Percentiles rank a stretch among this genome's conserved stretches.
phyloP scores from a whole-genome alignment of 148 eudicot genomes.

The Heliamphora exappendiculata region DNA sequence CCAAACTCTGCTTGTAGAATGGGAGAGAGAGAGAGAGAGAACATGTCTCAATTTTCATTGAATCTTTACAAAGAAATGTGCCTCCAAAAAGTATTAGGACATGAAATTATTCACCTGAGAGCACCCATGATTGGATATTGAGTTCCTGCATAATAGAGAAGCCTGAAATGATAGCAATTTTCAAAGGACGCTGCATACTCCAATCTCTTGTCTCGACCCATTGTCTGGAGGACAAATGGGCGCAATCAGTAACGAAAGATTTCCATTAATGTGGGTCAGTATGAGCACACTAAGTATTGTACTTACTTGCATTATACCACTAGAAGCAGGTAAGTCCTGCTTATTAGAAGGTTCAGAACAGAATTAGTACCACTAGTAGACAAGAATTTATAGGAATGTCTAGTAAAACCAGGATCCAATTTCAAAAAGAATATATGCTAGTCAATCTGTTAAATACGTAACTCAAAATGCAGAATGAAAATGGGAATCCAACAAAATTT shows the following conservation, averaged over 20 bases:
- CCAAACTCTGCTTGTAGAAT: neutral
- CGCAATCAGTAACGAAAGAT: slow-evolving; percentile 8
- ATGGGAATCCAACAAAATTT: neutral
- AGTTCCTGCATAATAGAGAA: slow-evolving; percentile 88
- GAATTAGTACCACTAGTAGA: slow-evolving; percentile 12
- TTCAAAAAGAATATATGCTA: neutral
- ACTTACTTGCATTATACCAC: slow-evolving; percentile 98
- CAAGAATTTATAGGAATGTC: neutral
- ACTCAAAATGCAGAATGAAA: neutral
- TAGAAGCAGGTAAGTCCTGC: slow-evolving; percentile 91
- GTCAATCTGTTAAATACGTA: neutral
- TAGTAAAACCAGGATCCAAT: neutral
- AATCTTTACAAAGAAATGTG: neutral
- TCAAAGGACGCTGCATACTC: slow-evolving; percentile 95
- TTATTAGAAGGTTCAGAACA: slow-evolving; percentile 8
- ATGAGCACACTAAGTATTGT: neutral
- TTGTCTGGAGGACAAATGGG: slow-evolving; percentile 45
- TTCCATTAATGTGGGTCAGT: slow-evolving; percentile 8
- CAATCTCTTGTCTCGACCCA: slow-evolving; percentile 94
- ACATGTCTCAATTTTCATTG: neutral
- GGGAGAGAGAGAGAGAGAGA: neutral
- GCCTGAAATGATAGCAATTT: slow-evolving; percentile 74
- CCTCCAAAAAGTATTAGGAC: neutral
- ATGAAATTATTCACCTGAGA: slow-evolving; percentile 47
- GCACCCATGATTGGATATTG: slow-evolving; percentile 99